These are phyloP conservation scores for Fusarium falciforme DNA, from an alignment of 2,329 filamentous ascomycete genomes.

Conservation along the genomic window DNA sequence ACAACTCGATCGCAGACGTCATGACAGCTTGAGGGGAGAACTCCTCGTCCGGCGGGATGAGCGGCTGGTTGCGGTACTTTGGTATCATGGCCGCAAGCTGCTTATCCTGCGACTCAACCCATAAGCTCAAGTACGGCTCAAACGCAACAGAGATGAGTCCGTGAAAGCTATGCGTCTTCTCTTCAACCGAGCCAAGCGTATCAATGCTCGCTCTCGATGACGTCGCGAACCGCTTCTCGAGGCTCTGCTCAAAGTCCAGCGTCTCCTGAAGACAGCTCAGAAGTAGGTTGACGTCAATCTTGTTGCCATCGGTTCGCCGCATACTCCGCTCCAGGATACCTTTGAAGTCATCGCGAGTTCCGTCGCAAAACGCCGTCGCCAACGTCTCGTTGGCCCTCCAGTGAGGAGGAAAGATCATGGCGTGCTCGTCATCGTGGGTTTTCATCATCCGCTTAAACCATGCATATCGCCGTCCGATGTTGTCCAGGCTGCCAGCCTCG, in stretches of 20 bases:
- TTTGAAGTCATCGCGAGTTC: constrained; percentile 94
- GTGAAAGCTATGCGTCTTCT: constrained; percentile 81
- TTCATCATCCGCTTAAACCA: constrained; percentile 98
- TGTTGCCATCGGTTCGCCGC: constrained; percentile 79
- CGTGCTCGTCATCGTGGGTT: constrained; percentile 94
- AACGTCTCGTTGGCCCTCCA: constrained; percentile 94
- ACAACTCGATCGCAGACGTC: constrained; percentile 92
- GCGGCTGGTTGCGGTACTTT: constrained; percentile 84
- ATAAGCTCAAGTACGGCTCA: constrained; percentile 94
- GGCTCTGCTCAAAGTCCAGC: constrained; percentile 92
- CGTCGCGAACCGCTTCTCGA: constrained; percentile 85
- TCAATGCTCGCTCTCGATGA: constrained; percentile 86
- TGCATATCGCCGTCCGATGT: constrained; percentile 92
- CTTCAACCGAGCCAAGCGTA: constrained; percentile 83
- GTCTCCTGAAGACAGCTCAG: constrained; percentile 94
- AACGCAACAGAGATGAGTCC: constrained; percentile 96
- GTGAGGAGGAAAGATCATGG: constrained; percentile 83
- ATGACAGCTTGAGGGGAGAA: constrained; percentile 92
- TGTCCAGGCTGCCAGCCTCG: constrained; percentile 95
- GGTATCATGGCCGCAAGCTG: constrained; percentile 87
- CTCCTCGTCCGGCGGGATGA: constrained; percentile 87
- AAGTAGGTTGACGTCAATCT: constrained; percentile 88
- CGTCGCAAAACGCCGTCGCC: constrained; percentile 93
- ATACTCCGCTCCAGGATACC: constrained; percentile 90
- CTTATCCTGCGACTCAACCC: constrained; percentile 96